Evolutionary conservation across 305 asterid genomes (phyloP).

Genomic region (Solanum hybrid): DNA sequence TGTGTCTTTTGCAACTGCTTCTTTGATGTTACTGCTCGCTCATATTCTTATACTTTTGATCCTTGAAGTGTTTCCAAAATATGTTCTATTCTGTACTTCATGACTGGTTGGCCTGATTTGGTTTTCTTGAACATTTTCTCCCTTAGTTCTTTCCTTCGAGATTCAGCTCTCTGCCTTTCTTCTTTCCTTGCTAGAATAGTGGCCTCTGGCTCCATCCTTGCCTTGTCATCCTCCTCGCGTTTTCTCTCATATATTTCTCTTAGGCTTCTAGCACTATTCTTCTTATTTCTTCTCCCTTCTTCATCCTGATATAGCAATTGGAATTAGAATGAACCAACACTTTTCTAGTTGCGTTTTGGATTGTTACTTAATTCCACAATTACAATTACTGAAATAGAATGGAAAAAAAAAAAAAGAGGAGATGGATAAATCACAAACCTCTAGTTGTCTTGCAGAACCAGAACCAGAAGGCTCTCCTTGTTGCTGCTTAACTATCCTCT

Average conservation of each 20-base stretch:
- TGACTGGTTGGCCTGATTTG: slow-evolving; percentile 80
- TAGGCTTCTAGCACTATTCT: slow-evolving; percentile 26
- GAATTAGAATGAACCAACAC: not conserved
- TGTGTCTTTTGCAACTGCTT: not conserved
- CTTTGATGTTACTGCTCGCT: not conserved
- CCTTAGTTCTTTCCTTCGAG: slow-evolving; percentile 49
- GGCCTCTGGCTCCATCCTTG: slow-evolving; percentile 56
- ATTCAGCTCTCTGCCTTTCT: slow-evolving; percentile 46
- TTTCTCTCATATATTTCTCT: slow-evolving; percentile 49
- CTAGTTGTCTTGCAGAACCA: slow-evolving; percentile 9
- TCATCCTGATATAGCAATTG: slow-evolving; percentile 26
- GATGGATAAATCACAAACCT: slow-evolving; percentile 28
- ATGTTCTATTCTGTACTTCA: slow-evolving; percentile 89
- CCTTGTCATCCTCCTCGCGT: slow-evolving; percentile 52
- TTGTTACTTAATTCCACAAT: not conserved
- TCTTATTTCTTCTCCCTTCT: slow-evolving; percentile 16
- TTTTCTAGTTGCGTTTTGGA: not conserved
- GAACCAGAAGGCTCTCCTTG: slow-evolving; percentile 25
- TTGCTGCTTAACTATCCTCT: slow-evolving; percentile 50
- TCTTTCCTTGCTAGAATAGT: slow-evolving; percentile 40
- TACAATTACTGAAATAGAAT: not conserved
- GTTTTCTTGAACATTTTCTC: slow-evolving; percentile 90
- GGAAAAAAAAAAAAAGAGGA: not conserved
- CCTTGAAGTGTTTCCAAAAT: slow-evolving; percentile 59
- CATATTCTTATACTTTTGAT: slow-evolving; percentile 15